phyloP scores from a whole-genome alignment of 352 stramenopile genomes.

The Phytopythium chamaehyphon region DNA sequence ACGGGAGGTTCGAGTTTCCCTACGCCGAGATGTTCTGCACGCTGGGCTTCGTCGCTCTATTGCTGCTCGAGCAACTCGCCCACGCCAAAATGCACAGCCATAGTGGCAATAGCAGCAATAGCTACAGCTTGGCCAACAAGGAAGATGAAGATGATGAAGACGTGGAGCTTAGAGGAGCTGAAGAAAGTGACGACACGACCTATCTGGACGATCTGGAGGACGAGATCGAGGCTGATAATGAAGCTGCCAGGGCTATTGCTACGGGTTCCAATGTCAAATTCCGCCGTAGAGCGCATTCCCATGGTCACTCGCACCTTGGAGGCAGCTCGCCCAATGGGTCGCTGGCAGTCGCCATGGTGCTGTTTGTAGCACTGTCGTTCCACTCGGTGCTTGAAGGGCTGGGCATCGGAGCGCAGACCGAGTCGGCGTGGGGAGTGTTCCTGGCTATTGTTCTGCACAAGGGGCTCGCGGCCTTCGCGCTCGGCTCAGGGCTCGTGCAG shows the following conservation, averaged over 20 bases:
- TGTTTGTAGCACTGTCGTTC: conserved; percentile 78
- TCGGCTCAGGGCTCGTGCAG: conserved; percentile 65
- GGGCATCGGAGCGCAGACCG: conserved; percentile 64
- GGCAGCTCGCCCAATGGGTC: conserved; percentile 15
- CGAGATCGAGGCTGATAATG: conserved; percentile 22
- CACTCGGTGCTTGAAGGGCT: conserved; percentile 77
- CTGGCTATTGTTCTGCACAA: conserved; percentile 79
- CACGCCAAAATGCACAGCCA: conserved; percentile 32
- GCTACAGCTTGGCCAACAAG: conserved; percentile 22
- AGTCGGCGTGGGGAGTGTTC: conserved; percentile 73
- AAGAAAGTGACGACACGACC: conserved; percentile 34
- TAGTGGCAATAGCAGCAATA: not conserved
- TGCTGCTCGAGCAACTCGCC: conserved; percentile 64
- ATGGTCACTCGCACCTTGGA: conserved; percentile 34
- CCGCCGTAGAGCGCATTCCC: conserved; percentile 21
- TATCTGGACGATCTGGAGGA: conserved; percentile 43
- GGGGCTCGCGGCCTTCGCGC: conserved; percentile 65
- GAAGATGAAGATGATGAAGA: conserved; percentile 31
- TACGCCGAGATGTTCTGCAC: conserved; percentile 82
- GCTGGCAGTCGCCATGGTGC: conserved; percentile 56
- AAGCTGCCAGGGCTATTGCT: conserved; percentile 1
- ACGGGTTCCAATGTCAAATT: conserved; percentile 10
- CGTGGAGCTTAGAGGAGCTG: conserved; percentile 29
- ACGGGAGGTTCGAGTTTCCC: conserved; percentile 60
- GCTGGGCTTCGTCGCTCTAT: conserved; percentile 56